Evolutionary conservation across 441 rosid genomes (phyloP).

Genomic region (Viola pubescens): DNA sequence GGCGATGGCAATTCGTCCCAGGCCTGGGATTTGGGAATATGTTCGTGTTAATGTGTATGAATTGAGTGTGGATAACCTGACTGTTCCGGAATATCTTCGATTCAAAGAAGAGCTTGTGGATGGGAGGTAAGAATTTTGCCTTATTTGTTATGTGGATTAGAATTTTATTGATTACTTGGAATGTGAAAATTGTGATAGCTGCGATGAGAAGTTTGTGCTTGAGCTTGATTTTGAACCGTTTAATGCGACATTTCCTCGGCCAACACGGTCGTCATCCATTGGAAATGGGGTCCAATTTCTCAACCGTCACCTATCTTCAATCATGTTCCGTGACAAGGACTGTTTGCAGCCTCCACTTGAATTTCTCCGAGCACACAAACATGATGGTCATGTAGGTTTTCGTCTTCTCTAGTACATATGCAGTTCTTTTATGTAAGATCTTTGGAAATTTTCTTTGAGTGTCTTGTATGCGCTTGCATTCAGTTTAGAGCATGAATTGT

Average conservation of each 20-base stretch:
- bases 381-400: slow-evolving; percentile 59
- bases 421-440: not conserved
- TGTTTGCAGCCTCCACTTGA: slow-evolving; percentile 66
- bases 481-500: too few relatives aligned
- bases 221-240: slow-evolving; percentile 85
- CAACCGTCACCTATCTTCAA: slow-evolving; percentile 80
- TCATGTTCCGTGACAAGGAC: slow-evolving; percentile 68
- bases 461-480: too few relatives aligned
- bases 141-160: not conserved
- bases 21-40: slow-evolving; percentile 83
- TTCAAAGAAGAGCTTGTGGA: slow-evolving; percentile 77
- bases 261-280: slow-evolving; percentile 64
- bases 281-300: slow-evolving; percentile 86
- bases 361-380: slow-evolving; percentile 55
- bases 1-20: slow-evolving; percentile 68
- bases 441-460: too few relatives aligned
- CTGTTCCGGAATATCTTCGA: slow-evolving; percentile 58
- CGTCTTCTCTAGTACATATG: not conserved
- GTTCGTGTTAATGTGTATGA: slow-evolving; percentile 65
- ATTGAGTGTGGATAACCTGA: slow-evolving; percentile 59
- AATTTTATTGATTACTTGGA: not conserved
- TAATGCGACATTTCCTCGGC: slow-evolving; percentile 63
- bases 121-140: slow-evolving; percentile 27
- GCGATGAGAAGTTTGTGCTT: slow-evolving; percentile 33
- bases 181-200: slow-evolving; percentile 18